Evolutionary conservation across 2,329 filamentous ascomycete genomes (phyloP).

Genomic region (Exophiala alcalophila): DNA sequence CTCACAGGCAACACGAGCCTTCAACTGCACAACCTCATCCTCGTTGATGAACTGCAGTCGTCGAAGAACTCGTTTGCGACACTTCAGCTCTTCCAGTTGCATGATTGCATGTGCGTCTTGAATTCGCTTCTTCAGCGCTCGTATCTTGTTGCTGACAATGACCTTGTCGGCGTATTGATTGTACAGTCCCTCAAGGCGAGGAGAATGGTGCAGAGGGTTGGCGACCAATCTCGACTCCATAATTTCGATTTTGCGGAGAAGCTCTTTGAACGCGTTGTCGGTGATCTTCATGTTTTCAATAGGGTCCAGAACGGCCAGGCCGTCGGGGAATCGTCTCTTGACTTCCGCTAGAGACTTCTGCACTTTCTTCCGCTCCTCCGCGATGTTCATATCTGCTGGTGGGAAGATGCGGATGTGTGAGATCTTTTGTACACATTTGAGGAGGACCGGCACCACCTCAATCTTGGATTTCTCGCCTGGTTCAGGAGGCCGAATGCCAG

Average conservation of each 20-base stretch:
- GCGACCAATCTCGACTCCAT: constrained; percentile 84
- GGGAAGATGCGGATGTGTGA: constrained; percentile 80
- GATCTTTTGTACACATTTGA: constrained; percentile 81
- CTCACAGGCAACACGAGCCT: constrained; percentile 95
- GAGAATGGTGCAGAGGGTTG: constrained; percentile 89
- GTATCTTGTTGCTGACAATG: constrained; percentile 72
- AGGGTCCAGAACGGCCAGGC: constrained; percentile 82
- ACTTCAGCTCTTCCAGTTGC: constrained; percentile 94
- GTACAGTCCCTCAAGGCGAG: constrained; percentile 78
- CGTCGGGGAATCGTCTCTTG: constrained; percentile 84
- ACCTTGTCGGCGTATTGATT: constrained; percentile 83
- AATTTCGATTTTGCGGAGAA: constrained; percentile 91
- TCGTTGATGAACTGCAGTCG: constrained; percentile 96
- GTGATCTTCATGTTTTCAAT: constrained; percentile 95
- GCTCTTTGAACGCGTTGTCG: constrained; percentile 89
- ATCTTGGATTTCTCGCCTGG: constrained; percentile 66
- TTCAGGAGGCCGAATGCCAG: constrained; percentile 58
- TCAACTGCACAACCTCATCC: constrained; percentile 89
- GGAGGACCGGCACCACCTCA: constrained; percentile 79
- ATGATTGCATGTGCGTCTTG: constrained; percentile 79
- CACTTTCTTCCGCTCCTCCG: constrained; percentile 66
- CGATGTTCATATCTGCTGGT: constrained; percentile 68
- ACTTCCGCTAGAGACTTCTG: constrained; percentile 72
- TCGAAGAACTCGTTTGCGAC: constrained; percentile 88
- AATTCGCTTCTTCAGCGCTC: constrained; percentile 83